These are phyloP conservation scores for Trypanosomatidae sp. DNA, from an alignment of 208 protist genomes.

Conservation along the genomic window DNA sequence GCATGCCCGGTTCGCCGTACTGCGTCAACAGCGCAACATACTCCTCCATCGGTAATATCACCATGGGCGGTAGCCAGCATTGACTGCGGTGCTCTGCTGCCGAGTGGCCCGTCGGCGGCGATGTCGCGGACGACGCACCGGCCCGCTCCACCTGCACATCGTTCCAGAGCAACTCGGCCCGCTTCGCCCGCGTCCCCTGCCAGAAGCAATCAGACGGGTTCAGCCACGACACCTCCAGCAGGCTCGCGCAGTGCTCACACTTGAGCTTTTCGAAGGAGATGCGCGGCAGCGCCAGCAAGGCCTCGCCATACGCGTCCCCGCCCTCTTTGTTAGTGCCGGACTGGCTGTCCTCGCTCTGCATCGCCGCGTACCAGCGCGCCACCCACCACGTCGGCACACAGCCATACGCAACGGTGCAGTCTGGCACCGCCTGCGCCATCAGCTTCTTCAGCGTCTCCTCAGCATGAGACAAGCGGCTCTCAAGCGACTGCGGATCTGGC, in stretches of 20 bases:
- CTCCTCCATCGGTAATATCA: slow-evolving; percentile 73
- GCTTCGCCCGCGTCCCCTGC: slow-evolving; percentile 51
- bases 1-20: slow-evolving; percentile 46
- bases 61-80: slow-evolving; percentile 59
- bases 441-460: slow-evolving; percentile 31
- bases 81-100: slow-evolving; percentile 16
- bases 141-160: slow-evolving; percentile 17
- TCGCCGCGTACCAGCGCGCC: slow-evolving; percentile 55
- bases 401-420: slow-evolving; percentile 36
- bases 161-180: slow-evolving; percentile 41
- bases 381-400: slow-evolving; percentile 86
- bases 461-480: slow-evolving; percentile 34
- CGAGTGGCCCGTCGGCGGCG: neutral
- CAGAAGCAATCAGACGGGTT: slow-evolving; percentile 78
- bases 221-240: slow-evolving; percentile 56
- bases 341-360: slow-evolving; percentile 29
- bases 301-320: neutral
- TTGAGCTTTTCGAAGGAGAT: slow-evolving; percentile 38
- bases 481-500: slow-evolving; percentile 25
- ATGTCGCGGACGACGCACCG: neutral
- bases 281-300: slow-evolving; percentile 15
- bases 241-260: slow-evolving; percentile 56
- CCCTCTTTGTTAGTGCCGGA: neutral
- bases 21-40: slow-evolving; percentile 41
- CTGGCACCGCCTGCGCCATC: slow-evolving; percentile 19